Evolutionary conservation across 495 filamentous ascomycete genomes (phyloP).

Genomic region (Platismatia glauca): DNA sequence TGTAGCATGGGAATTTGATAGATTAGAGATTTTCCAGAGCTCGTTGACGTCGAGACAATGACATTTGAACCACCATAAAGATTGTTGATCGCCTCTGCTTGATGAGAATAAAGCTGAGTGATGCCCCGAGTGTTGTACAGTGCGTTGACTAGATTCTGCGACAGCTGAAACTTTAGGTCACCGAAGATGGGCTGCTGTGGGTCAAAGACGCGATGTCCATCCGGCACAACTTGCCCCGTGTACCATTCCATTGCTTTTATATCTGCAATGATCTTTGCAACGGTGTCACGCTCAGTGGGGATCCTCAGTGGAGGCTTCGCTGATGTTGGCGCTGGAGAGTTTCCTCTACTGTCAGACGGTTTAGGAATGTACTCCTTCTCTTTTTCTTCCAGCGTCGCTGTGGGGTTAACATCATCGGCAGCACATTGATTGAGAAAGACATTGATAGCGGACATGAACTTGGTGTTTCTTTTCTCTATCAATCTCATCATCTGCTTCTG

Average conservation of each 20-base stretch:
- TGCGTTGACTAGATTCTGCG: conserved; percentile 87
- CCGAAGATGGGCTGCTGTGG: conserved; percentile 75
- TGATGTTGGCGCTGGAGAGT: conserved; percentile 35
- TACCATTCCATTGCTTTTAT: conserved; percentile 81
- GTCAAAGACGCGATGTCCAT: conserved; percentile 88
- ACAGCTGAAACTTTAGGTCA: conserved; percentile 75
- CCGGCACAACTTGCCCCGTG: conserved; percentile 83
- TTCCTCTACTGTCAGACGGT: conserved; percentile 40
- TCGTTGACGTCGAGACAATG: conserved; percentile 89
- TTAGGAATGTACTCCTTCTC: conserved; percentile 41
- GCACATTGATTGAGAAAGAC: conserved; percentile 67
- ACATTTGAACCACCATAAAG: conserved; percentile 77
- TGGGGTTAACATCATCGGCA: conserved; percentile 56
- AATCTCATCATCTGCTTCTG: conserved; percentile 84
- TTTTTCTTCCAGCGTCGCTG: conserved; percentile 47
- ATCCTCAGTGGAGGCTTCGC: conserved; percentile 52
- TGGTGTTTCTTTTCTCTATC: conserved; percentile 85
- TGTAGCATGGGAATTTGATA: conserved; percentile 93
- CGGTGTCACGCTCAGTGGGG: conserved; percentile 70
- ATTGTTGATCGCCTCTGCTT: conserved; percentile 89
- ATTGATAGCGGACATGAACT: conserved; percentile 73
- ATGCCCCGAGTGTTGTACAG: conserved; percentile 85
- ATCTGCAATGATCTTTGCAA: conserved; percentile 78
- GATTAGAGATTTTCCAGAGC: conserved; percentile 92
- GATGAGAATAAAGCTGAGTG: conserved; percentile 82